Conservation (phyloP, 148 eudicot species). For the Cornus controversa region DNA sequence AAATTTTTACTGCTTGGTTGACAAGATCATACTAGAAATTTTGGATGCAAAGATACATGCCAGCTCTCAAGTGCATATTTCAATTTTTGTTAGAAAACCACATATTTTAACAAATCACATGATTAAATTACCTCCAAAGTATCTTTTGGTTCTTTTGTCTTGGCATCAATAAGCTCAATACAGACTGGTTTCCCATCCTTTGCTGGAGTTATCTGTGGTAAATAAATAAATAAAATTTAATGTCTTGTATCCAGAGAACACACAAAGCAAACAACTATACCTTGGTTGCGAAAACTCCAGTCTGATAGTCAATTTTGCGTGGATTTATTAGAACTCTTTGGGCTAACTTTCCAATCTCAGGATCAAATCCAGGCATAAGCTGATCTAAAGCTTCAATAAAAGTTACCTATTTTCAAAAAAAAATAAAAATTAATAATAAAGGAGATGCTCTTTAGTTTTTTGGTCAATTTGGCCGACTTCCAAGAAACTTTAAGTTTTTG, state of each 20-base stretch:
- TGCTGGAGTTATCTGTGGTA: conserved; percentile 65
- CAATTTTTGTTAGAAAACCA: neutral
- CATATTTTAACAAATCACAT: neutral
- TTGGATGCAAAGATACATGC: neutral
- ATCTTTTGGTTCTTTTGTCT: conserved; percentile 69
- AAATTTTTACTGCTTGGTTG: neutral
- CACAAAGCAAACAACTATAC: conserved; percentile 22
- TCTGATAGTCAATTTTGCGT: conserved; percentile 75
- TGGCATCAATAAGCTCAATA: conserved; percentile 83
- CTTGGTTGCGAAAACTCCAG: conserved; percentile 84
- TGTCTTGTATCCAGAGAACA: conserved; percentile 6
- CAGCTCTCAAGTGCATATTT: neutral
- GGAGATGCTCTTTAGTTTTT: too few relatives aligned
- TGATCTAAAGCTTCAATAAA: conserved; percentile 87
- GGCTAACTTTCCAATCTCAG: conserved; percentile 74
- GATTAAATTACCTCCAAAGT: conserved; percentile 59
- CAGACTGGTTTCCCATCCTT: conserved; percentile 75
- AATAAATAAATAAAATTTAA: conserved; percentile 1
- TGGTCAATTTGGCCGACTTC: conserved; percentile 1
- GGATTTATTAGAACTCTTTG: conserved; percentile 79
- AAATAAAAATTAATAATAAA: too few relatives aligned
- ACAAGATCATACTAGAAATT: neutral
- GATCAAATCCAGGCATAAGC: conserved; percentile 90
- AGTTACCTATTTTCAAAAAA: conserved; percentile 45
- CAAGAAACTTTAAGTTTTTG: neutral